Percentiles rank a stretch among this genome's conserved stretches.
These are phyloP conservation scores for Arthrobotrys musiformis DNA, from an alignment of 2,329 filamentous ascomycete genomes.

Conservation along the genomic window DNA sequence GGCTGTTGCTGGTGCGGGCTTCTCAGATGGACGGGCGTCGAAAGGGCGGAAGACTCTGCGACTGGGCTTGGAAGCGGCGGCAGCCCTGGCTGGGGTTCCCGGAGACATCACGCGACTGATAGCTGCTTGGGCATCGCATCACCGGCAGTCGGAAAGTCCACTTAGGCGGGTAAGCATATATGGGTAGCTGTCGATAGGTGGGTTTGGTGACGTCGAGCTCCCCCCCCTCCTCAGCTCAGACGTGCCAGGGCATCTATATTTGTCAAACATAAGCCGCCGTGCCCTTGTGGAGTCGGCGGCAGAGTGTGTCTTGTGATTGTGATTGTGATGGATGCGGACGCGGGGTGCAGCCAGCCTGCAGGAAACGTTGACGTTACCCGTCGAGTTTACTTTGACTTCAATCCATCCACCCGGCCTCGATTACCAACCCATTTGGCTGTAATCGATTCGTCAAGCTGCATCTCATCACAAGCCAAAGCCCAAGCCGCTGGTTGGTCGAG, in stretches of 20 bases:
- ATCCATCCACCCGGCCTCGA: not conserved
- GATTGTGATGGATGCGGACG: conserved; percentile 30
- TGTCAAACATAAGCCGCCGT: not conserved
- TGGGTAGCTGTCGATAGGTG: not conserved
- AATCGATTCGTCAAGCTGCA: not conserved
- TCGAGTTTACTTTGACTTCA: conserved; percentile 7
- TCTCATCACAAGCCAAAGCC: conserved; percentile 20
- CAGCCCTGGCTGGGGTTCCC: conserved; percentile 38
- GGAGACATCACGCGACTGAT: conserved; percentile 44
- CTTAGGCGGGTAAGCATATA: too few species aligned
- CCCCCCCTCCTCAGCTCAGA: not conserved
- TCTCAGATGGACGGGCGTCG: conserved; percentile 1
- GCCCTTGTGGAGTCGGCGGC: not conserved
- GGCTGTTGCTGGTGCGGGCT: not conserved
- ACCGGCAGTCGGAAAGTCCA: conserved; percentile 9
- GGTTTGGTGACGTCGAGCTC: conserved; percentile 9
- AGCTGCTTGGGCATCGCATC: conserved; percentile 21
- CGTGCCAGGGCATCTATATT: too few species aligned
- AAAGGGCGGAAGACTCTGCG: conserved; percentile 47
- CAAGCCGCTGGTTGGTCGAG: too few species aligned
- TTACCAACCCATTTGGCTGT: not conserved
- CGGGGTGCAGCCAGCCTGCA: conserved; percentile 18
- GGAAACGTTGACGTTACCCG: not conserved
- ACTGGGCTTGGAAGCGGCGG: conserved; percentile 23
- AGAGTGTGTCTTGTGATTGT: conserved; percentile 6